Percentiles rank a stretch among this genome's conserved stretches.
Conservation (phyloP, 176 grass and related monocot genomes). For the Dactylis glomerata region DNA sequence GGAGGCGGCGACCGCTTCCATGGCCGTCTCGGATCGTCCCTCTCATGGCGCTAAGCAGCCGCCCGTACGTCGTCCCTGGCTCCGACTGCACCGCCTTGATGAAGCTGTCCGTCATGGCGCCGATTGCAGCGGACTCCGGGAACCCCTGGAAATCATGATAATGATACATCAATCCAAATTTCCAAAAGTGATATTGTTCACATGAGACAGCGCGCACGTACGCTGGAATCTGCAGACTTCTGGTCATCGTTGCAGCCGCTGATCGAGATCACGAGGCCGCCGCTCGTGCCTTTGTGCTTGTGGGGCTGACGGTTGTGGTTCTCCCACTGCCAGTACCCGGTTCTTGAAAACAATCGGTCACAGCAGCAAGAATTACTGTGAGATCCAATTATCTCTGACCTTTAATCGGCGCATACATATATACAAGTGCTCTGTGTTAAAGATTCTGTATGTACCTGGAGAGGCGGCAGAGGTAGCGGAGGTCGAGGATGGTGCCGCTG, state of each 20-base stretch:
- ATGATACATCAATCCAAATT: not conserved
- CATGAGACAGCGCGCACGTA: not conserved
- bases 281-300: conserved; percentile 48
- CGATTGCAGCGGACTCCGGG: conserved; percentile 35
- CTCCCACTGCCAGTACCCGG: conserved; percentile 79
- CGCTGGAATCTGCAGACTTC: conserved; percentile 40
- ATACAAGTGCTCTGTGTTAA: too few relatives aligned
- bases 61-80: conserved; percentile 72
- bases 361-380: not conserved
- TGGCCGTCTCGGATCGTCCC: conserved; percentile 52
- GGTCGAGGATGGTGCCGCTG: conserved; percentile 89
- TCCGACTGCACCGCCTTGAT: conserved; percentile 58
- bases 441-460: conserved; percentile 35
- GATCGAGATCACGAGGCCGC: conserved; percentile 79
- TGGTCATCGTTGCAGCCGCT: conserved; percentile 68
- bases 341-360: conserved; percentile 28
- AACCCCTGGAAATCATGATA: conserved; percentile 33
- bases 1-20: not conserved
- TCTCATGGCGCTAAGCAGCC: conserved; percentile 66
- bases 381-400: too few relatives aligned
- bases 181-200: too few relatives aligned
- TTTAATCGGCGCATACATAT: too few relatives aligned
- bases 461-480: conserved; percentile 74
- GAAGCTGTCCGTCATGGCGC: conserved; percentile 96
- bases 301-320: conserved; percentile 41